Evolutionary conservation across 208 protist genomes (phyloP).

Genomic region (Entamoeba nuttalli): DNA sequence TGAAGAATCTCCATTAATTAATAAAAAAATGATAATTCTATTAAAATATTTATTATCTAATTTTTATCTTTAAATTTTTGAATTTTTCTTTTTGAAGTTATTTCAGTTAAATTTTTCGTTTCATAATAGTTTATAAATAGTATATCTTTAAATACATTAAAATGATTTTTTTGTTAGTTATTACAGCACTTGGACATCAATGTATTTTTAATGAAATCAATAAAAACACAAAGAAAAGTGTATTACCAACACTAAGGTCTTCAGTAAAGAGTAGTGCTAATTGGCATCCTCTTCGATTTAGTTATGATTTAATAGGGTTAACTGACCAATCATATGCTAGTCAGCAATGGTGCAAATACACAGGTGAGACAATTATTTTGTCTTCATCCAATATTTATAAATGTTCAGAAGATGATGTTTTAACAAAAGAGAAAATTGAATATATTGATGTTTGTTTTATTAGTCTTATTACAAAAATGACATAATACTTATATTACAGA

Average conservation of each 20-base stretch:
- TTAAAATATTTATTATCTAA: too few species aligned
- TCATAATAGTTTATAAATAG: too few species aligned
- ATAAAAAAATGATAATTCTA: too few species aligned
- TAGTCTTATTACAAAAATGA: neutral
- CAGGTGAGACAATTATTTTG: neutral
- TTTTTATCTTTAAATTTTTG: too few species aligned
- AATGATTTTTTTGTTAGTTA: too few species aligned
- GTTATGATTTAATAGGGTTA: neutral
- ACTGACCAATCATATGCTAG: neutral
- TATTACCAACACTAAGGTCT: neutral
- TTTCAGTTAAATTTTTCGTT: too few species aligned
- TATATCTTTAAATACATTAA: too few species aligned
- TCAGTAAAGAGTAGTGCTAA: neutral
- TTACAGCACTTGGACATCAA: too few species aligned
- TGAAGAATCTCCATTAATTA: too few species aligned
- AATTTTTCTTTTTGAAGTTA: too few species aligned
- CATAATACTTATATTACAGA: neutral
- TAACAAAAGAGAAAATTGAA: neutral
- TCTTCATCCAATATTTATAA: neutral
- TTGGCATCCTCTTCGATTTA: neutral
- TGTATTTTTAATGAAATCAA: neutral
- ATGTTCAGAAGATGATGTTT: neutral
- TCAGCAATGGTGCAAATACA: neutral
- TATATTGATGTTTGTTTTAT: neutral
- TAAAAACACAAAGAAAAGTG: neutral